Conservation (phyloP, 805 yeast genomes). For the Saturnispora diversa region DNA sequence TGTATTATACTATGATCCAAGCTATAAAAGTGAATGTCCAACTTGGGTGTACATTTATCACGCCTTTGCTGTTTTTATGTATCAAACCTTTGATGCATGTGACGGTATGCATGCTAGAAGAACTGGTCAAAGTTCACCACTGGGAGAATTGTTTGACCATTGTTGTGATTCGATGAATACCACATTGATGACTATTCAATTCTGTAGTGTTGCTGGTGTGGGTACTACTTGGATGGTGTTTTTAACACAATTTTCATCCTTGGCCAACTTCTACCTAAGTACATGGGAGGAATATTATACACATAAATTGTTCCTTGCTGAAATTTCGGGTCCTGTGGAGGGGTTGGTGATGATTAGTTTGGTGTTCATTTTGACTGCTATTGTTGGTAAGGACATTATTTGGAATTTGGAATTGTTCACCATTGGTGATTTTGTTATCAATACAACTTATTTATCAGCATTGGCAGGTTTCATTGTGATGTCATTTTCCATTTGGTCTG, state of each 20-base stretch:
- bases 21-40: slow-evolving; percentile 52
- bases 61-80: slow-evolving; percentile 77
- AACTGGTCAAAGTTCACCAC: slow-evolving; percentile 90
- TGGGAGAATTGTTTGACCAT: slow-evolving; percentile 92
- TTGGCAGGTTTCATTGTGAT: slow-evolving; percentile 46
- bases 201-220: slow-evolving; percentile 67
- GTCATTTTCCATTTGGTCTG: slow-evolving; percentile 60
- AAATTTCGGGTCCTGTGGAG: slow-evolving; percentile 90
- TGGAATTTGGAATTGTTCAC: slow-evolving; percentile 43
- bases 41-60: slow-evolving; percentile 69
- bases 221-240: slow-evolving; percentile 60
- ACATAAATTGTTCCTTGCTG: slow-evolving; percentile 67
- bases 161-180: slow-evolving; percentile 64
- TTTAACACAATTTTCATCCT: slow-evolving; percentile 61
- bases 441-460: slow-evolving; percentile 37
- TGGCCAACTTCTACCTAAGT: slow-evolving; percentile 76
- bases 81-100: slow-evolving; percentile 93
- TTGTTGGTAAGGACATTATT: slow-evolving; percentile 50
- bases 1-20: slow-evolving; percentile 68
- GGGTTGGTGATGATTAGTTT: slow-evolving; percentile 64
- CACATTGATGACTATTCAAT: slow-evolving; percentile 65
- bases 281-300: slow-evolving; percentile 97
- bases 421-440: slow-evolving; percentile 3
- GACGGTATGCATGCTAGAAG: slow-evolving; percentile 94
- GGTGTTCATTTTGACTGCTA: slow-evolving; percentile 54